Evolutionary conservation across 1,284 basidiomycete species (phyloP).

Genomic region (Hymenochaete sp.): DNA sequence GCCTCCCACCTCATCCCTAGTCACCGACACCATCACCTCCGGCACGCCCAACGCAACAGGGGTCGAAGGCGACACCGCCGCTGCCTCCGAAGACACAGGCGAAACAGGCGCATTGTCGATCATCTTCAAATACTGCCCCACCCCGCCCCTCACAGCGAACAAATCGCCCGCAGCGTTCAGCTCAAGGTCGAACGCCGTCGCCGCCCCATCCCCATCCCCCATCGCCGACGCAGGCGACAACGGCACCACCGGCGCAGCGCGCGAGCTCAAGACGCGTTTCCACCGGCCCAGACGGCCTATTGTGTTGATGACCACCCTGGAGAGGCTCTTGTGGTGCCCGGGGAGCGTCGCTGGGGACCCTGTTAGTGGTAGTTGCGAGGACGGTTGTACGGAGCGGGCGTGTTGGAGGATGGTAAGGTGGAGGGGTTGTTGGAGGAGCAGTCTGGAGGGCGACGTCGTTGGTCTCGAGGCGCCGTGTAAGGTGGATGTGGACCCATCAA

Average conservation of each 20-base stretch:
- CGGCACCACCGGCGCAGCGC: slow-evolving; percentile 30
- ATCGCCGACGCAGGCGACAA: slow-evolving; percentile 37
- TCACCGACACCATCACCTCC: slow-evolving; percentile 5
- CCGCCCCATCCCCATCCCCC: too few species aligned
- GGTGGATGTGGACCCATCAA: slow-evolving; percentile 18
- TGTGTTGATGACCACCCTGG: slow-evolving; percentile 71
- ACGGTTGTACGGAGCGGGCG: slow-evolving; percentile 24
- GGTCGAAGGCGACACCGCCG: background rate
- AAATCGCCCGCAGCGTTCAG: slow-evolving; percentile 47
- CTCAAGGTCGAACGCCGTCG: slow-evolving; percentile 64
- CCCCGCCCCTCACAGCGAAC: slow-evolving; percentile 49
- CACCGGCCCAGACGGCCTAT: slow-evolving; percentile 75
- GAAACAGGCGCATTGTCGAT: slow-evolving; percentile 32
- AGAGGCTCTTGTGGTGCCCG: slow-evolving; percentile 56
- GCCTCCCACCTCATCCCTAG: background rate
- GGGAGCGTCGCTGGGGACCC: slow-evolving; percentile 39
- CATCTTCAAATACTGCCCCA: slow-evolving; percentile 59
- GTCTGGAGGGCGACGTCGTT: slow-evolving; percentile 23
- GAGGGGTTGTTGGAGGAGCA: slow-evolving; percentile 30
- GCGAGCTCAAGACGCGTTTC: slow-evolving; percentile 65
- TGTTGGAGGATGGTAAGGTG: slow-evolving; percentile 35
- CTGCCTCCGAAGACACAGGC: slow-evolving; percentile 2
- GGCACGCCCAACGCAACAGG: slow-evolving; percentile 1
- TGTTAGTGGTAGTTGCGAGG: slow-evolving; percentile 27
- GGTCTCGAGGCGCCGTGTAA: slow-evolving; percentile 22